Base-by-base conservation (phyloP, 495 filamentous ascomycete genomes). In the Annulohypoxylon maeteangense region DNA sequence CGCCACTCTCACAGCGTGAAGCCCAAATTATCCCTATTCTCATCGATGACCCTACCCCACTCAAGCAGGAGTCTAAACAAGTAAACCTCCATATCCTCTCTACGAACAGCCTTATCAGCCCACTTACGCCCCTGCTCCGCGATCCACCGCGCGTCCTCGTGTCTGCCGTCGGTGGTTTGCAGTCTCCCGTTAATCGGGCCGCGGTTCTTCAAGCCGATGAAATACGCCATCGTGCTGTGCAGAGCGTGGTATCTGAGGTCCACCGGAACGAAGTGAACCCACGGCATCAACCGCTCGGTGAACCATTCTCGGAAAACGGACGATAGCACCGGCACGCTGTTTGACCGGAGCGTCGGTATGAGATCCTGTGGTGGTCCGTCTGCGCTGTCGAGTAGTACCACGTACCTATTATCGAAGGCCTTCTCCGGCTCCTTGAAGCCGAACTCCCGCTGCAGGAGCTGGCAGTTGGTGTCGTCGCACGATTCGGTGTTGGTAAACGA, bases 1-100 rank as follows among this genome's bases (percentile, higher is more conserved):
- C 27, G 27, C 22, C n/a, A 18, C 29, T 45, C 8, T 60, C 61
- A 70, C 57, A 68, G 58, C 45, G 57, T 68, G 81, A 86, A 92
- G 2, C 86, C 87, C 59, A 89, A 71, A 22, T 81, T 79, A 63
- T 91, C 88, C 74, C 91, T 81, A 42, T 80, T 68, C 62, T 92
- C 90, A 78, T 90, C 83, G 7, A 88, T 83, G 11, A 92, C 68
- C 44, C 90, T 79, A 1, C 85, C 90, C 89, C 90, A 95, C 79
- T 95, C 93, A 42, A 95, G 76, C 63, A 94, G 75, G 64, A 96
- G 74, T 48, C 93, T 79, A 77, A 93, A 95, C 74, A 94, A 83
- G 74, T 95, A 96, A 27, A 94, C 85, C 78, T 93, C 89, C 89
- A 91, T 93, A 75, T 96, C 93, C 80, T 94, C 91, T 68, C 86